These are phyloP conservation scores for Neurospora hispaniola DNA, from an alignment of 495 filamentous ascomycete species.

Conservation along the genomic window DNA sequence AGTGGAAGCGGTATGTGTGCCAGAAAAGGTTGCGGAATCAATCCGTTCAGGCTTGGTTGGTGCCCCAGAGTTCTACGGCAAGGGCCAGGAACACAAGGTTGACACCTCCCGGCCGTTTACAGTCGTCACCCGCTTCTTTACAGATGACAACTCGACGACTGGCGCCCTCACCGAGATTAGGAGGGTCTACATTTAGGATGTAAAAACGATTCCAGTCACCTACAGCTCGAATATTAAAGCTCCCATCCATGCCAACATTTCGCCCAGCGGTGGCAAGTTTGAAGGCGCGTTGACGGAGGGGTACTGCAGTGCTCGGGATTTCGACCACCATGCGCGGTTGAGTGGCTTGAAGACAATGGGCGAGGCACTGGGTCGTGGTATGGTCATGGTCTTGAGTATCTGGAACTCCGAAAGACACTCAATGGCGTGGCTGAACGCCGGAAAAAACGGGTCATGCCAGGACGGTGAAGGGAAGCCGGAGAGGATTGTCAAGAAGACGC, in stretches of 20 bases:
- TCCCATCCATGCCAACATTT: slow-evolving; percentile 21
- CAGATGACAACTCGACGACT: slow-evolving; percentile 34
- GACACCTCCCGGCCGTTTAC: slow-evolving; percentile 53
- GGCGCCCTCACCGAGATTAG: slow-evolving; percentile 46
- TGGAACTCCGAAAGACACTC: slow-evolving; percentile 49
- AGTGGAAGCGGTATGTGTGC: slow-evolving; percentile 46
- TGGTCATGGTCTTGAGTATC: slow-evolving; percentile 56
- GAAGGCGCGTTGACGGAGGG: slow-evolving; percentile 42
- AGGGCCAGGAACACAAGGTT: slow-evolving; percentile 31
- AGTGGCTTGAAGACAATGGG: slow-evolving; percentile 52
- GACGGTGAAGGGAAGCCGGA: slow-evolving; percentile 39
- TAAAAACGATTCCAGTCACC: slow-evolving; percentile 38
- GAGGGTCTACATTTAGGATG: slow-evolving; percentile 52
- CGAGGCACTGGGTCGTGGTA: slow-evolving; percentile 44
- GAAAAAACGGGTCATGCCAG: slow-evolving; percentile 48
- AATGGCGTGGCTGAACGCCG: slow-evolving; percentile 56
- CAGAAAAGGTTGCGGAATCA: slow-evolving; percentile 54
- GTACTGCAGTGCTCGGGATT: slow-evolving; percentile 49
- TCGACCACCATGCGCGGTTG: slow-evolving; percentile 37
- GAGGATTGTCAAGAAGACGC: slow-evolving; percentile 34
- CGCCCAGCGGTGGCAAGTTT: slow-evolving; percentile 27
- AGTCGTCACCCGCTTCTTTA: slow-evolving; percentile 57
- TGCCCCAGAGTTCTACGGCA: slow-evolving; percentile 44
- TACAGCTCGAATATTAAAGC: slow-evolving; percentile 10
- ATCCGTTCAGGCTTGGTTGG: slow-evolving; percentile 51